Conservation (phyloP, 1,284 basidiomycete species). For the Papiliotrema nemorosa region DNA sequence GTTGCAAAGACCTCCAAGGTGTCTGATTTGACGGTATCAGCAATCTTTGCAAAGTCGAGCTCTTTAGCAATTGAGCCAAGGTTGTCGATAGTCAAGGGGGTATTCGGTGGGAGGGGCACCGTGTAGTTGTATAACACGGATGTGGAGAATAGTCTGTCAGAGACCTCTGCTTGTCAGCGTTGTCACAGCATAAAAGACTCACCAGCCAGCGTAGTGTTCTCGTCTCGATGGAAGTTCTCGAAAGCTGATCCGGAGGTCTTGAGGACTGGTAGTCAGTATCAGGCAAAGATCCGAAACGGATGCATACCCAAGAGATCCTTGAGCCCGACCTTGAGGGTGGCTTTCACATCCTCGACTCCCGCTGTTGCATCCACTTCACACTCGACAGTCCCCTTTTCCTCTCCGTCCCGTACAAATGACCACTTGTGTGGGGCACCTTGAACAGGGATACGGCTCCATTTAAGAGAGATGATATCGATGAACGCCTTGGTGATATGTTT, state of each 20-base stretch:
- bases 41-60: constrained; percentile 60
- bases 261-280: constrained; percentile 58
- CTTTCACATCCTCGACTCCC: constrained; percentile 56
- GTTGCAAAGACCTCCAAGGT: constrained; percentile 80
- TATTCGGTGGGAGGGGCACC: constrained; percentile 56
- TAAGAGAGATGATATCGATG: constrained; percentile 73
- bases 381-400: constrained; percentile 73
- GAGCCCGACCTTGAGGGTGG: constrained; percentile 65
- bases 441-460: constrained; percentile 75
- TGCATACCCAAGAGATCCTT: constrained; percentile 69
- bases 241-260: constrained; percentile 88
- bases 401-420: constrained; percentile 82
- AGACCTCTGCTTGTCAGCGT: constrained; percentile 54
- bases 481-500: constrained; percentile 70
- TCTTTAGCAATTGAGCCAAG: constrained; percentile 55
- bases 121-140: constrained; percentile 69
- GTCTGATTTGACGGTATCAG: constrained; percentile 58
- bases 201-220: constrained; percentile 76
- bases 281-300: not conserved
- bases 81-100: constrained; percentile 51
- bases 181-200: constrained; percentile 7
- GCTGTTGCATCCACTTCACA: constrained; percentile 65
- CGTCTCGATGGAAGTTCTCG: constrained; percentile 75
- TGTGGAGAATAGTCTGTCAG: constrained; percentile 86
- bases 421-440: constrained; percentile 64